Evolutionary conservation across 495 filamentous ascomycete species (phyloP).

Genomic region (Penicillium parvum): DNA sequence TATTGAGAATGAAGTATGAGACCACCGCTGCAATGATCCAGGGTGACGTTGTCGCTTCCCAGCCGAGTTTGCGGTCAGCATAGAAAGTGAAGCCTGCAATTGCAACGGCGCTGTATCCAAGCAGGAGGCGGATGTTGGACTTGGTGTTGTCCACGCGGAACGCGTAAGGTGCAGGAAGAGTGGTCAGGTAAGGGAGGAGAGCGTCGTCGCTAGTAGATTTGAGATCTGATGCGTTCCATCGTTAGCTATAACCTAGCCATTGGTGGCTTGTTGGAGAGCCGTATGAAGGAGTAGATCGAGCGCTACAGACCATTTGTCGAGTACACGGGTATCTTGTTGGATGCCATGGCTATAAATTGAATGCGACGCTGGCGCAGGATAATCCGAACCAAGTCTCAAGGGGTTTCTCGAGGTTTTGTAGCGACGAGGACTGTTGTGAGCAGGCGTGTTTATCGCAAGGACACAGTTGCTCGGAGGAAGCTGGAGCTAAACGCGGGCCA

Average conservation of each 20-base stretch:
- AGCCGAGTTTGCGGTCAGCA: constrained; percentile 86
- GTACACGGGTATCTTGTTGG: constrained; percentile 44
- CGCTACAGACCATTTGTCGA: constrained; percentile 42
- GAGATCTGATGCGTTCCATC: constrained; percentile 69
- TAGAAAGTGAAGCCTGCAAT: constrained; percentile 80
- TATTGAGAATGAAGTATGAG: constrained; percentile 77
- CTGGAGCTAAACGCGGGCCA: constrained; percentile 37
- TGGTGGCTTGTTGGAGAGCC: neutral
- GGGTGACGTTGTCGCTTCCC: constrained; percentile 71
- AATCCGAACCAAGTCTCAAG: too few species aligned
- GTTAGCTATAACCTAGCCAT: neutral
- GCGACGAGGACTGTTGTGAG: constrained; percentile 2
- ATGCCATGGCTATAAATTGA: constrained; percentile 26
- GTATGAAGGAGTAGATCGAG: constrained; percentile 17
- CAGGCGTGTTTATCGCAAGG: constrained; percentile 21
- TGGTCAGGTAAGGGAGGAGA: constrained; percentile 84
- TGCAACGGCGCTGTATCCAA: constrained; percentile 79
- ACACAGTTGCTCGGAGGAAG: constrained; percentile 38
- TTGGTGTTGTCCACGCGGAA: constrained; percentile 78
- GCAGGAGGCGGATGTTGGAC: constrained; percentile 71
- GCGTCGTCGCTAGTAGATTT: constrained; percentile 97
- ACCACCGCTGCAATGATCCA: constrained; percentile 71
- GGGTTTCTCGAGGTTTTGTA: neutral
- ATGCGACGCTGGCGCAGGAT: too few species aligned
- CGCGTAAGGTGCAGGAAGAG: constrained; percentile 53